Evolutionary conservation across 768 basidiomycete species (phyloP).

Genomic region (Lactarius quietus): DNA sequence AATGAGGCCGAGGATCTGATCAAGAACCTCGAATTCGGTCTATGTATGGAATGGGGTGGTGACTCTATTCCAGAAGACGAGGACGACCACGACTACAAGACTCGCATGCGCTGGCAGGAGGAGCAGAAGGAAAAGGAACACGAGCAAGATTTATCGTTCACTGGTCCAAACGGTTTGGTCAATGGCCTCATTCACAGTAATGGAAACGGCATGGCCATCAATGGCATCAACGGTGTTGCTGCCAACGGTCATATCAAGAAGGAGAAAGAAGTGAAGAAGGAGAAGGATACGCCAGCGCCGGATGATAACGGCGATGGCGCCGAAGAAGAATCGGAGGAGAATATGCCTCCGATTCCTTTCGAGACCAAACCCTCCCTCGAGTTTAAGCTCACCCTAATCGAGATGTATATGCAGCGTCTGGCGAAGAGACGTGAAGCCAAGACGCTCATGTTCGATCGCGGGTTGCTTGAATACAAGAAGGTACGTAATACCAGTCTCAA

Average conservation of each 20-base stretch:
- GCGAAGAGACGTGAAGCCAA: slow-evolving; percentile 84
- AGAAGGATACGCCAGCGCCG: slow-evolving; percentile 23
- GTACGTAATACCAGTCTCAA: slow-evolving; percentile 40
- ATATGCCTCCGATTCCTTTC: slow-evolving; percentile 66
- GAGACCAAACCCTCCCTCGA: slow-evolving; percentile 81
- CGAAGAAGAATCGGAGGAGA: slow-evolving; percentile 59
- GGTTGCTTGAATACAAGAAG: slow-evolving; percentile 92
- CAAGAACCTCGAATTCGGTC: slow-evolving; percentile 93
- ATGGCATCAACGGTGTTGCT: slow-evolving; percentile 39
- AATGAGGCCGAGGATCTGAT: slow-evolving; percentile 95
- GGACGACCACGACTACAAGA: slow-evolving; percentile 70
- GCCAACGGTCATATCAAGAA: slow-evolving; percentile 34
- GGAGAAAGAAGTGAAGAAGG: slow-evolving; percentile 43
- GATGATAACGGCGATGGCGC: slow-evolving; percentile 46
- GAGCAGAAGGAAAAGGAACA: slow-evolving; percentile 35
- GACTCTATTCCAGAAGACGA: slow-evolving; percentile 77
- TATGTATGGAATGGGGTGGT: slow-evolving; percentile 83
- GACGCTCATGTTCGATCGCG: slow-evolving; percentile 86
- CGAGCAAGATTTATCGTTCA: slow-evolving; percentile 29
- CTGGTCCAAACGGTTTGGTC: slow-evolving; percentile 21
- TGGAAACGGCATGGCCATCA: slow-evolving; percentile 29
- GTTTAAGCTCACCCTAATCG: slow-evolving; percentile 85
- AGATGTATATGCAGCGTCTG: slow-evolving; percentile 88
- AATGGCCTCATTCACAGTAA: slow-evolving; percentile 36
- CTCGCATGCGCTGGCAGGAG: slow-evolving; percentile 40